phyloP scores from a whole-genome alignment of 495 filamentous ascomycete genomes.

The Jackrogersella minutella region DNA sequence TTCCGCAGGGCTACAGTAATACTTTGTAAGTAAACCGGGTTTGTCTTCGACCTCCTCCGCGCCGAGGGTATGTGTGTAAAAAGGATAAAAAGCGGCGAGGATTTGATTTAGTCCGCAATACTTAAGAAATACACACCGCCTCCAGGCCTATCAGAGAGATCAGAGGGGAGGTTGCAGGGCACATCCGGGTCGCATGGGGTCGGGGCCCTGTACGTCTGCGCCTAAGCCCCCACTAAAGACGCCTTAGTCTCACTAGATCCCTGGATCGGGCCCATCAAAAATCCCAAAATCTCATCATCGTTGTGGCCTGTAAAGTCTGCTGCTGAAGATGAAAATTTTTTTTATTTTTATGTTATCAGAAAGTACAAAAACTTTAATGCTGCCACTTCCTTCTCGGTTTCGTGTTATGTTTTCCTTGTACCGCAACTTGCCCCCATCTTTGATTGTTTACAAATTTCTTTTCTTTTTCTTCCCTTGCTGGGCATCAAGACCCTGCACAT shows the following conservation, averaged over 20 bases:
- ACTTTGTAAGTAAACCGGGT: slow-evolving; percentile 18
- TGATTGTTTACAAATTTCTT: neutral
- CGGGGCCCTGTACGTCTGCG: slow-evolving; percentile 7
- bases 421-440: slow-evolving; percentile 14
- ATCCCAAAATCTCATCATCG: slow-evolving; percentile 36
- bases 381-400: slow-evolving; percentile 23
- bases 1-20: slow-evolving; percentile 6
- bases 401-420: slow-evolving; percentile 21
- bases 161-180: no score
- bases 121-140: slow-evolving; percentile 22
- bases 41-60: slow-evolving; percentile 9
- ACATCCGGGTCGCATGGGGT: slow-evolving; percentile 14
- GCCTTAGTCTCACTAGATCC: slow-evolving; percentile 13
- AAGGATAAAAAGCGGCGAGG: slow-evolving; percentile 20
- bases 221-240: slow-evolving; percentile 25
- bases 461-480: slow-evolving; percentile 13
- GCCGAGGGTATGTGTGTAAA: slow-evolving; percentile 15
- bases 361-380: slow-evolving; percentile 41
- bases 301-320: slow-evolving; percentile 9
- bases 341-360: neutral
- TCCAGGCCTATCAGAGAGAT: slow-evolving; percentile 32
- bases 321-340: slow-evolving; percentile 19
- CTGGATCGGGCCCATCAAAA: slow-evolving; percentile 22
- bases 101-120: slow-evolving; percentile 1
- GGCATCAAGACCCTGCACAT: slow-evolving; percentile 36